phyloP scores from a whole-genome alignment of 306 rosid species.

The Corylus avellana region DNA sequence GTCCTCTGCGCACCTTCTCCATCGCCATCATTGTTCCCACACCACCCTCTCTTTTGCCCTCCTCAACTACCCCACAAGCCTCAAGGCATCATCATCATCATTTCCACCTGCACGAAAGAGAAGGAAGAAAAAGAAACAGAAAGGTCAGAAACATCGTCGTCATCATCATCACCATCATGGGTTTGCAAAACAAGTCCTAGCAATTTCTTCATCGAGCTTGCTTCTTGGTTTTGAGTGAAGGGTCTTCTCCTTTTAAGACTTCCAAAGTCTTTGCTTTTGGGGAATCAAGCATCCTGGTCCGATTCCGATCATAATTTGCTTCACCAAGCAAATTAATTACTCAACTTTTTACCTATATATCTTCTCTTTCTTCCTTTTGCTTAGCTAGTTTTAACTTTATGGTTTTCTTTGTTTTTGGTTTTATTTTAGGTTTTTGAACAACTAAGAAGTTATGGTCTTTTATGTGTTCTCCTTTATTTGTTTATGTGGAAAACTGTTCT shows the following conservation, averaged over 20 bases:
- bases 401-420: neutral
- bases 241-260: neutral
- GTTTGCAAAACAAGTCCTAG: slow-evolving; percentile 6
- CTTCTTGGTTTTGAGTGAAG: slow-evolving; percentile 23
- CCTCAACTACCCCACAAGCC: slow-evolving; percentile 47
- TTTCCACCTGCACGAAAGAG: slow-evolving; percentile 12
- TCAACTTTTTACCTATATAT: neutral
- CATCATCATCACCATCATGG: neutral
- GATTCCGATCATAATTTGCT: slow-evolving; percentile 74
- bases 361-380: neutral
- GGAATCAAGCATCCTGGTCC: slow-evolving; percentile 99
- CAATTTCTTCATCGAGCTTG: slow-evolving; percentile 11
- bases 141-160: slow-evolving; percentile 1
- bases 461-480: neutral
- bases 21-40: slow-evolving; percentile 78
- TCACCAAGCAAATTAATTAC: slow-evolving; percentile 36
- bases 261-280: slow-evolving; percentile 34
- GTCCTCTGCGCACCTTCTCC: slow-evolving; percentile 52
- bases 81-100: slow-evolving; percentile 60
- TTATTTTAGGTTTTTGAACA: neutral
- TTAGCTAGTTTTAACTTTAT: neutral
- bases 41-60: slow-evolving; percentile 33
- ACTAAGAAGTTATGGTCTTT: neutral
- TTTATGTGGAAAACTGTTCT: neutral
- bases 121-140: slow-evolving; percentile 20